These are phyloP conservation scores for Polyplosphaeria fusca DNA, from an alignment of 495 filamentous ascomycete genomes.

Conservation along the genomic window DNA sequence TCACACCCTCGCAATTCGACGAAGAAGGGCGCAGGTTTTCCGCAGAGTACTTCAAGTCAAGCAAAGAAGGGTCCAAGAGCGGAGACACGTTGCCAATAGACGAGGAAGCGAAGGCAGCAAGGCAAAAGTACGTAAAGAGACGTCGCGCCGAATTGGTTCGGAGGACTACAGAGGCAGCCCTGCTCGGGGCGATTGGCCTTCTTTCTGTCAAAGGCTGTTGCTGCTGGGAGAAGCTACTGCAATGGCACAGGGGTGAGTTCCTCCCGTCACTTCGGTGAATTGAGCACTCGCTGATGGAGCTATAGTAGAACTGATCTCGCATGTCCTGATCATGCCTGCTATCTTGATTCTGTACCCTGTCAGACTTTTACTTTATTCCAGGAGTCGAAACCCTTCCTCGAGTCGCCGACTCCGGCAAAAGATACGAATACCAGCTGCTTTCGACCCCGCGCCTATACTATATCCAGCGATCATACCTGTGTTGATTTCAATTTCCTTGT, in stretches of 20 bases:
- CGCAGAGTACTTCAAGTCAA: slow-evolving; percentile 22
- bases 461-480: slow-evolving; percentile 79
- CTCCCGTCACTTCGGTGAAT: not conserved
- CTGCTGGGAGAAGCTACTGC: slow-evolving; percentile 30
- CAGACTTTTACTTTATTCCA: slow-evolving; percentile 28
- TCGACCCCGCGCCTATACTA: slow-evolving; percentile 87
- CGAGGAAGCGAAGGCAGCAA: slow-evolving; percentile 29
- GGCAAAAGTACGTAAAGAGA: slow-evolving; percentile 36
- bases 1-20: slow-evolving; percentile 58
- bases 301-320: slow-evolving; percentile 31
- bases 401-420: slow-evolving; percentile 17
- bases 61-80: slow-evolving; percentile 4
- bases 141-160: slow-evolving; percentile 38
- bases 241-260: slow-evolving; percentile 36
- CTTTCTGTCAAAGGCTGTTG: slow-evolving; percentile 33
- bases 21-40: slow-evolving; percentile 47
- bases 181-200: slow-evolving; percentile 32
- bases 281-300: not conserved
- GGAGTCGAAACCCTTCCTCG: slow-evolving; percentile 4
- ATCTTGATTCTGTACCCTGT: slow-evolving; percentile 26
- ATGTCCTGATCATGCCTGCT: slow-evolving; percentile 22
- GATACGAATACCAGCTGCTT: slow-evolving; percentile 52
- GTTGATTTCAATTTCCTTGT: slow-evolving; percentile 74
- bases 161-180: slow-evolving; percentile 37
- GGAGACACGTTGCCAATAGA: slow-evolving; percentile 23